Evolutionary conservation across 345 rosid genomes (phyloP), one percentile per base, ranked within the genome.

Genomic region (Draba incana): DNA sequence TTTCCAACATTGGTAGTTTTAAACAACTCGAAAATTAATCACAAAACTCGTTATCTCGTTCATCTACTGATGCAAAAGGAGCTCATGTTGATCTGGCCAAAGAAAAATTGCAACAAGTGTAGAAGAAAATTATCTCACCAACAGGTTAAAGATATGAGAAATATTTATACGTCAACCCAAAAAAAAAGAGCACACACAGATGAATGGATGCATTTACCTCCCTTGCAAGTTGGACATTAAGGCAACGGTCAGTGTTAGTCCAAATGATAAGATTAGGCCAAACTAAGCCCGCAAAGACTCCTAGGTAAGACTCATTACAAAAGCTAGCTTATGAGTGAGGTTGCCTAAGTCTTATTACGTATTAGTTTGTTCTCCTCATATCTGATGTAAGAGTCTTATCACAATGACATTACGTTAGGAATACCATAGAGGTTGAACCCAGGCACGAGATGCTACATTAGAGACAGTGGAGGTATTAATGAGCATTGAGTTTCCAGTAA

Each of bases 1-100:
- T 35, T 35, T 35, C 39, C 10, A 2, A 35, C 8, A 35, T 35
- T 35, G 39, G 8, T 35, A 2, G 39, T 35, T 8, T 11, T 24
- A 49, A 81, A 70, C 12, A 10, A 15, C 31, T 70, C 37, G 53
- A 79, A 28, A 28, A 23, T 20, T 8, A 57, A 52, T 38, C 57
- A 62, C 60, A 10, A 30, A 9, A 57, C 37, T 57, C 30, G 43
- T 57, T 16, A 9, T 15, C n/a, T 35, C 38, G 8, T 16, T 65
- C 39, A 35, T 35, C 39, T 35, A 8, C 2, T 35, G 39, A 35
- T 35, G 39, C 39, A 35, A 8, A 35, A 35, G 8, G 39, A 35
- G 39, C 10, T 8, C 39, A 2, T 35, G 39, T 8, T 35, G 13
- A 35, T 16, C 49, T 59, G 39, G 33, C 67, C 69, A 51, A 3